Conservation (phyloP, 2,329 filamentous ascomycete species). For the Lasiodiplodia gonubiensis region DNA sequence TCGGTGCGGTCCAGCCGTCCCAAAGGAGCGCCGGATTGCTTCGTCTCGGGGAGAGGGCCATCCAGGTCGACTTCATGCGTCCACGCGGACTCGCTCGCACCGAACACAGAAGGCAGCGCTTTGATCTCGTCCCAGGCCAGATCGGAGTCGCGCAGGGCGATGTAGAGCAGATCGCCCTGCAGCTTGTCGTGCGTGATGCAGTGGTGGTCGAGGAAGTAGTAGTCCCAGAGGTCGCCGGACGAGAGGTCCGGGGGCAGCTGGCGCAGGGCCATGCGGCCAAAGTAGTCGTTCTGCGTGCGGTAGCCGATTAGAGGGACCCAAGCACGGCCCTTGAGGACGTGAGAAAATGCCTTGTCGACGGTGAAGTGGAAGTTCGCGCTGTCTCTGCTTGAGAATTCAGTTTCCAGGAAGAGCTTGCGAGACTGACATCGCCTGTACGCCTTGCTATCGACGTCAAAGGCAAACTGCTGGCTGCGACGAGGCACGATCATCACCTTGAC, state of each 20-base stretch:
- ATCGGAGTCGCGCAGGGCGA: slow-evolving; percentile 48
- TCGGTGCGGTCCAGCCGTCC: slow-evolving; percentile 39
- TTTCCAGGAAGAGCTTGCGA: slow-evolving; percentile 46
- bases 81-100: slow-evolving; percentile 47
- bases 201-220: slow-evolving; percentile 48
- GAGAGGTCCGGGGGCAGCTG: slow-evolving; percentile 42
- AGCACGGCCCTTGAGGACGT: slow-evolving; percentile 44
- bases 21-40: not conserved
- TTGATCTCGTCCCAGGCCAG: slow-evolving; percentile 48
- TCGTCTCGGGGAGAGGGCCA: slow-evolving; percentile 42
- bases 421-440: slow-evolving; percentile 46
- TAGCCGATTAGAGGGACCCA: slow-evolving; percentile 50
- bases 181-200: slow-evolving; percentile 51
- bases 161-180: slow-evolving; percentile 49
- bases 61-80: slow-evolving; percentile 48
- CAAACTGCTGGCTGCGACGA: slow-evolving; percentile 44
- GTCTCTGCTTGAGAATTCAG: slow-evolving; percentile 45
- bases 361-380: slow-evolving; percentile 44
- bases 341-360: slow-evolving; percentile 45
- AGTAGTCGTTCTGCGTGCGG: slow-evolving; percentile 46
- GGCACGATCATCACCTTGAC: slow-evolving; percentile 47
- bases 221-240: slow-evolving; percentile 46
- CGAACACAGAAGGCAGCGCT: slow-evolving; percentile 41
- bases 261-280: slow-evolving; percentile 47
- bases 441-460: slow-evolving; percentile 47